Conservation (phyloP, 345 rosid genomes). For the Citrus hindsii region DNA sequence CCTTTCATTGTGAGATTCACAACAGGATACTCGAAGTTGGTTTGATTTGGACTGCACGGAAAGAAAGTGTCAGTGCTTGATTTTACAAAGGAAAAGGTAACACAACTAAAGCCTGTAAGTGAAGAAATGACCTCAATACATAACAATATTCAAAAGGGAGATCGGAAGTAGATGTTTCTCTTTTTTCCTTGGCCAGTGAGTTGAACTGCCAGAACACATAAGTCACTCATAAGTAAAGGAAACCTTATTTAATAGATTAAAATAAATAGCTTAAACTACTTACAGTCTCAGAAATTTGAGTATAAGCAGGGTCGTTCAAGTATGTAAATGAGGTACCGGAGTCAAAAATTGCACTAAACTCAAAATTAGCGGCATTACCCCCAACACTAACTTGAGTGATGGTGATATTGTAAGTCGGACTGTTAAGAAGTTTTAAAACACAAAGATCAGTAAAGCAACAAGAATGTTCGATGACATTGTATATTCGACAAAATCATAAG, state of each 20-base stretch:
- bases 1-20: constrained; percentile 81
- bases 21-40: constrained; percentile 33
- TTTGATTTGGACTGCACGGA: constrained; percentile 37
- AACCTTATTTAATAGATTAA: constrained; percentile 1
- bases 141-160: constrained; percentile 90
- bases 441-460: constrained; percentile 11
- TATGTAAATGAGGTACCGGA: constrained; percentile 94
- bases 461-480: not conserved
- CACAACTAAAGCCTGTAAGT: not conserved
- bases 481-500: not conserved
- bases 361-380: constrained; percentile 47
- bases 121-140: constrained; percentile 47
- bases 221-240: not conserved
- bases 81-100: not conserved
- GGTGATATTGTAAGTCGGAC: constrained; percentile 85
- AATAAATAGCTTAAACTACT: constrained; percentile 25
- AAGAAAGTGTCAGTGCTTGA: not conserved
- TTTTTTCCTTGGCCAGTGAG: constrained; percentile 42
- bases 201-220: constrained; percentile 60
- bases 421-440: constrained; percentile 23
- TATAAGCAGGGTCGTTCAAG: constrained; percentile 73
- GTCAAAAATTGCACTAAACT: constrained; percentile 77
- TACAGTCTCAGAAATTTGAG: constrained; percentile 59
- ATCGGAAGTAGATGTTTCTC: constrained; percentile 25
- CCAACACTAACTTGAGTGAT: constrained; percentile 58